Percentiles rank a stretch among this genome's conserved stretches.
phyloP scores from a whole-genome alignment of 345 rosid species.

The Pelargonium nanum region DNA sequence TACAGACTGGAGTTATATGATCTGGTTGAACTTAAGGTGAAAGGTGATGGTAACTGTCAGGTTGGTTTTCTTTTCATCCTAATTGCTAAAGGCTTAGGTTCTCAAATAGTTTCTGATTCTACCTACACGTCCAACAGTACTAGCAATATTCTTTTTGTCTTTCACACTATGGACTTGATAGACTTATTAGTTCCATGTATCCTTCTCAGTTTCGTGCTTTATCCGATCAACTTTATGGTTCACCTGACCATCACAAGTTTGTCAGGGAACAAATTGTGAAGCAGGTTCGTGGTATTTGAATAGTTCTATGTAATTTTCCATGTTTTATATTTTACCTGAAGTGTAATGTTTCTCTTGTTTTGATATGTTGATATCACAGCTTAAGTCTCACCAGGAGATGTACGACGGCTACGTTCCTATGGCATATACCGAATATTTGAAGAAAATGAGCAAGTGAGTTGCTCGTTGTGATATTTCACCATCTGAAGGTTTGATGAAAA shows the following conservation, averaged over 20 bases:
- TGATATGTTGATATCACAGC: slow-evolving; percentile 25
- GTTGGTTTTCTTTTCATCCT: slow-evolving; percentile 21
- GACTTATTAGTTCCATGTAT: slow-evolving; percentile 11
- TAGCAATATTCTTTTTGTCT: neutral
- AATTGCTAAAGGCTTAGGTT: neutral
- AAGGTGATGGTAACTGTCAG: slow-evolving; percentile 79
- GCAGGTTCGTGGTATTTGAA: slow-evolving; percentile 37
- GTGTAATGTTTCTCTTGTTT: slow-evolving; percentile 1
- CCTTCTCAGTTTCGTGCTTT: slow-evolving; percentile 65
- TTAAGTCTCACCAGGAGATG: slow-evolving; percentile 29
- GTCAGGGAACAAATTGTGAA: slow-evolving; percentile 59
- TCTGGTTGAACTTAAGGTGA: slow-evolving; percentile 48
- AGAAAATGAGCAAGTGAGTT: slow-evolving; percentile 43
- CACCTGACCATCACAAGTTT: slow-evolving; percentile 59
- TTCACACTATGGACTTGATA: neutral
- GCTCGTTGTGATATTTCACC: neutral
- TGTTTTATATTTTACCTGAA: too few species aligned
- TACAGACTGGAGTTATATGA: slow-evolving; percentile 41
- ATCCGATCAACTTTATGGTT: slow-evolving; percentile 83
- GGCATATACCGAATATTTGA: slow-evolving; percentile 43
- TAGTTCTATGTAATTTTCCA: neutral
- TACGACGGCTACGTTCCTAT: slow-evolving; percentile 51
- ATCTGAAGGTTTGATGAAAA: neutral
- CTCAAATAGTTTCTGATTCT: neutral
- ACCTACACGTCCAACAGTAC: neutral